phyloP scores from a whole-genome alignment of 768 basidiomycete species.

The Boletus subcaerulescens region DNA sequence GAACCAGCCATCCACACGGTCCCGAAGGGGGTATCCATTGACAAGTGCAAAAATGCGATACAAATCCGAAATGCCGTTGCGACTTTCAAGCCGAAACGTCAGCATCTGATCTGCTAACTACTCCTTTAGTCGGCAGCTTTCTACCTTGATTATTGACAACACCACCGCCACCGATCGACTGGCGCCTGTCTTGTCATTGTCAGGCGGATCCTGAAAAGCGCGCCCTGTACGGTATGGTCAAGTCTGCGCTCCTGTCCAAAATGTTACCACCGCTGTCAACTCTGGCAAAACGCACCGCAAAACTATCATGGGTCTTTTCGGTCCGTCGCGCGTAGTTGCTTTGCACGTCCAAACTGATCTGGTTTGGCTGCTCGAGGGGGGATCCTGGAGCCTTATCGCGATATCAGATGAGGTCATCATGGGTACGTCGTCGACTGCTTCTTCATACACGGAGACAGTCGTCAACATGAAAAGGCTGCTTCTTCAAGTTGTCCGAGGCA shows the following conservation, averaged over 20 bases:
- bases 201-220: neutral
- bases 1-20: neutral
- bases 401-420: no score
- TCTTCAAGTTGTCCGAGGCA: constrained; percentile 19
- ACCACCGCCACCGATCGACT: constrained; percentile 4
- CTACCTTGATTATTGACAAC: neutral
- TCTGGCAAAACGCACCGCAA: neutral
- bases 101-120: neutral
- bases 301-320: neutral
- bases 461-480: no score
- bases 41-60: no score
- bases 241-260: neutral
- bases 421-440: no score
- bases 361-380: neutral
- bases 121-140: constrained; percentile 3
- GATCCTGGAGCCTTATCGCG: no score
- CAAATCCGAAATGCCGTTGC: neutral
- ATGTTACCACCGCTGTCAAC: neutral
- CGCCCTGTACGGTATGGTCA: neutral
- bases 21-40: no score
- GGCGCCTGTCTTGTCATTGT: constrained; percentile 8
- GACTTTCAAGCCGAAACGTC: neutral
- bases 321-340: neutral
- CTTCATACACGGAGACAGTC: no score
- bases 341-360: neutral